These are phyloP conservation scores for Lactarius deliciosus DNA, from an alignment of 768 basidiomycete species.

Conservation along the genomic window DNA sequence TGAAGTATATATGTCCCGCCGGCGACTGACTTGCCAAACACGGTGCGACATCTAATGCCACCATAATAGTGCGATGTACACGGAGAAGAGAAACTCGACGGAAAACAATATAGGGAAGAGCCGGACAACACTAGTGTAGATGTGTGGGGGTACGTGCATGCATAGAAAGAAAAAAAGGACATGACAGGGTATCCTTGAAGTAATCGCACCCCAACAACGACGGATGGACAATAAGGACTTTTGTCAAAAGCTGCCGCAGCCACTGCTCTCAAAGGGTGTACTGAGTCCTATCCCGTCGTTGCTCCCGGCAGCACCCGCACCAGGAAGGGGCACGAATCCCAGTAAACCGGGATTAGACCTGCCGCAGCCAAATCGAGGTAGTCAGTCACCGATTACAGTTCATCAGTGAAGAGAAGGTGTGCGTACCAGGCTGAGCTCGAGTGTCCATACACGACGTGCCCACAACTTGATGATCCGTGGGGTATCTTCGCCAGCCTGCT, in stretches of 20 bases:
- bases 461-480: constrained; percentile 79
- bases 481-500: constrained; percentile 51
- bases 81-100: constrained; percentile 12
- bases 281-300: not conserved
- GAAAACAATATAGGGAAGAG: not conserved
- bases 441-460: constrained; percentile 97
- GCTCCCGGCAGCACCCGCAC: constrained; percentile 4
- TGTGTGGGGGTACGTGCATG: constrained; percentile 10
- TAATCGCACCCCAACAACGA: constrained; percentile 8
- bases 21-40: constrained; percentile 18
- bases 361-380: constrained; percentile 5
- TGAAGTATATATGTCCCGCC: constrained; percentile 9
- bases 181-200: constrained; percentile 16
- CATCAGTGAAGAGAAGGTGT: constrained; percentile 27
- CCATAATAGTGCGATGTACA: constrained; percentile 22
- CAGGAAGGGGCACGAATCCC: not conserved
- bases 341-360: constrained; percentile 23
- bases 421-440: constrained; percentile 89
- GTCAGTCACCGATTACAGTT: not conserved
- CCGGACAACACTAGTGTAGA: not conserved
- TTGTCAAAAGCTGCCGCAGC: not conserved
- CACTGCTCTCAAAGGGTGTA: not conserved
- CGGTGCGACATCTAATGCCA: constrained; percentile 1
- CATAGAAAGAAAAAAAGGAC: constrained; percentile 3
- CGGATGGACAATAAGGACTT: not conserved